Conservation (phyloP, 148 eudicot genomes). For the Chenopodium suecicum region DNA sequence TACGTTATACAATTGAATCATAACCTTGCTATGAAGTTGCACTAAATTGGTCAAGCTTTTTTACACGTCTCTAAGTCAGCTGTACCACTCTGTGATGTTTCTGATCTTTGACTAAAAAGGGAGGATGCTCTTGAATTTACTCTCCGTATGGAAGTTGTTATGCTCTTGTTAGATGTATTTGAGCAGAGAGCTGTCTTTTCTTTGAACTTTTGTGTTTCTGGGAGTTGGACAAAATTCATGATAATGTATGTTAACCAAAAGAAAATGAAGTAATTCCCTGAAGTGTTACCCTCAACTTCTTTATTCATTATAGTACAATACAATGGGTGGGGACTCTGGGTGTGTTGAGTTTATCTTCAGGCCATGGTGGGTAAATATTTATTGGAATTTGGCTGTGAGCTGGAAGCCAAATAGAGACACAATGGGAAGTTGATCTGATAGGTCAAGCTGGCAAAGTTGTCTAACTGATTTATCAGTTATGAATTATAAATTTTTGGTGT, state of each 20-base stretch:
- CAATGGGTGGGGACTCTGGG: not conserved
- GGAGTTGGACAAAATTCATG: not conserved
- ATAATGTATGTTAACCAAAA: not conserved
- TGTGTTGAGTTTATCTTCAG: not conserved
- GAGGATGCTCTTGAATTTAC: not conserved
- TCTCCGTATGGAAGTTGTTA: not conserved
- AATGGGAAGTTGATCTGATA: not conserved
- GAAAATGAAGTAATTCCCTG: not conserved
- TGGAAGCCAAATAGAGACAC: not conserved
- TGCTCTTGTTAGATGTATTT: not conserved
- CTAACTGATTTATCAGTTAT: constrained; percentile 3
- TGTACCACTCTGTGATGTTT: not conserved
- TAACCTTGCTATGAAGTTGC: constrained; percentile 1
- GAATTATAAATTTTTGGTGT: not conserved
- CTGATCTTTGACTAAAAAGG: not conserved
- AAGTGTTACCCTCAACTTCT: not conserved
- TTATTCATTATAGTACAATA: not conserved
- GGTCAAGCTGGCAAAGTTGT: constrained; percentile 14
- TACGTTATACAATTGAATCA: not conserved
- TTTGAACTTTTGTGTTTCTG: not conserved
- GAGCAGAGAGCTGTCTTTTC: constrained; percentile 2
- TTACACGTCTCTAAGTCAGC: not conserved
- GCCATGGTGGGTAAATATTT: not conserved
- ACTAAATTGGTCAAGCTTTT: not conserved
- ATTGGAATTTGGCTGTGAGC: not conserved